Evolutionary conservation across 176 grass and related monocot species (phyloP).

Genomic region (Olyra latifolia): DNA sequence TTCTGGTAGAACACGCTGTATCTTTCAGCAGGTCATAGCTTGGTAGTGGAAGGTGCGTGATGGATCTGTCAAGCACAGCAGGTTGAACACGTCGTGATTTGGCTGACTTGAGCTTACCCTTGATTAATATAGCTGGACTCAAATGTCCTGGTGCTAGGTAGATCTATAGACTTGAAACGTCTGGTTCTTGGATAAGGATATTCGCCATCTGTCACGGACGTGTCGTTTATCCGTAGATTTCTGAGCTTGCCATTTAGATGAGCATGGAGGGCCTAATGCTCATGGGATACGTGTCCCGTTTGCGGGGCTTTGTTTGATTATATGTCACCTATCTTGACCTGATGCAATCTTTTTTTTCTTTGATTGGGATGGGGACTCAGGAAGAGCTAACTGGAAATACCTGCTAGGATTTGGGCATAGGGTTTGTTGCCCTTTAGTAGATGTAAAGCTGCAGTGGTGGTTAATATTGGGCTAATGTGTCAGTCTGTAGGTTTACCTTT

Average conservation of each 20-base stretch:
- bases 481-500: neutral
- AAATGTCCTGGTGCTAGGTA: conserved; percentile 23
- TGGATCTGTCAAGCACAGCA: conserved; percentile 32
- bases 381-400: conserved; percentile 16
- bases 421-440: neutral
- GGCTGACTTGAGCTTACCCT: conserved; percentile 28
- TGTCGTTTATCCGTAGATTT: conserved; percentile 8
- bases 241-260: neutral
- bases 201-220: conserved; percentile 2
- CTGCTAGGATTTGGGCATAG: conserved; percentile 4
- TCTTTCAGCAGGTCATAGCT: neutral
- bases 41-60: conserved; percentile 39
- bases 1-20: neutral
- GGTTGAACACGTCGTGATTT: conserved; percentile 11
- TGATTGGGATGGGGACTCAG: conserved; percentile 24
- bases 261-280: conserved; percentile 4
- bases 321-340: conserved; percentile 15
- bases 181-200: conserved; percentile 31
- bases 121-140: neutral
- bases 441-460: neutral
- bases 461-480: conserved; percentile 19
- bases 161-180: conserved; percentile 33
- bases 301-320: neutral
- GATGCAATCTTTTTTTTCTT: conserved; percentile 5
- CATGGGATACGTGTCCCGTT: conserved; percentile 5